Percentiles rank a stretch among this genome's conserved stretches.
These are phyloP conservation scores for Leishmania major DNA, from an alignment of 208 protist species.

Conservation along the genomic window DNA sequence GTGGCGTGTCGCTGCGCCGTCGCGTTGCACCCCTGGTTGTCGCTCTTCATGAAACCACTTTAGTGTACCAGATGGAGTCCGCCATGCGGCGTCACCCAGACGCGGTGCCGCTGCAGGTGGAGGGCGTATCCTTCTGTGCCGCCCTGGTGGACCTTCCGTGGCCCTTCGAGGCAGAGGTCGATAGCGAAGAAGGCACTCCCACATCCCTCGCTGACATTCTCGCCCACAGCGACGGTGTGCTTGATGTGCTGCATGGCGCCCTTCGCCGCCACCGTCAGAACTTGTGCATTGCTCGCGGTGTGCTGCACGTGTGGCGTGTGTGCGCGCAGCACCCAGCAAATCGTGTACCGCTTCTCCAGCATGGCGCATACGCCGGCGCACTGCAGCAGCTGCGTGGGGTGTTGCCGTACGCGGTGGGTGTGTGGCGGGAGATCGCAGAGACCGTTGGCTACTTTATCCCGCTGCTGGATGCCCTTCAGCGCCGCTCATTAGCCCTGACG, in stretches of 20 bases:
- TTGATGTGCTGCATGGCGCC: slow-evolving; percentile 38
- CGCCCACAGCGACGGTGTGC: slow-evolving; percentile 53
- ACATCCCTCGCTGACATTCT: slow-evolving; percentile 47
- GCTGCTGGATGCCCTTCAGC: slow-evolving; percentile 60
- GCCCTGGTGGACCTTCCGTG: slow-evolving; percentile 41
- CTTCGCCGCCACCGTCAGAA: slow-evolving; percentile 30
- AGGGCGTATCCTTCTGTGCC: slow-evolving; percentile 43
- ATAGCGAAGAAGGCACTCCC: background rate
- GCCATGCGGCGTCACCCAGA: slow-evolving; percentile 42
- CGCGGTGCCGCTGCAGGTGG: slow-evolving; percentile 35
- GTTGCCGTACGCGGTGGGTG: slow-evolving; percentile 22
- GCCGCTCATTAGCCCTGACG: slow-evolving; percentile 45
- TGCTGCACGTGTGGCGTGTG: slow-evolving; percentile 43
- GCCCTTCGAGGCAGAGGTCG: slow-evolving; percentile 7
- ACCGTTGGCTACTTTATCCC: slow-evolving; percentile 50
- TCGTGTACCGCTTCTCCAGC: slow-evolving; percentile 33
- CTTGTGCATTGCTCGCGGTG: slow-evolving; percentile 37
- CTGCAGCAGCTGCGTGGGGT: slow-evolving; percentile 21
- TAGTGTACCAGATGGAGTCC: slow-evolving; percentile 42
- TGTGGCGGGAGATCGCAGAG: slow-evolving; percentile 50
- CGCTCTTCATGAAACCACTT: slow-evolving; percentile 29
- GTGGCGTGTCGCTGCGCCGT: background rate
- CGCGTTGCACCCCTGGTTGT: slow-evolving; percentile 20
- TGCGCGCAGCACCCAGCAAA: slow-evolving; percentile 50
- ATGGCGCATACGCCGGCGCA: slow-evolving; percentile 46